Conservation (phyloP, 768 basidiomycete species). For the Tremella mesenterica region DNA sequence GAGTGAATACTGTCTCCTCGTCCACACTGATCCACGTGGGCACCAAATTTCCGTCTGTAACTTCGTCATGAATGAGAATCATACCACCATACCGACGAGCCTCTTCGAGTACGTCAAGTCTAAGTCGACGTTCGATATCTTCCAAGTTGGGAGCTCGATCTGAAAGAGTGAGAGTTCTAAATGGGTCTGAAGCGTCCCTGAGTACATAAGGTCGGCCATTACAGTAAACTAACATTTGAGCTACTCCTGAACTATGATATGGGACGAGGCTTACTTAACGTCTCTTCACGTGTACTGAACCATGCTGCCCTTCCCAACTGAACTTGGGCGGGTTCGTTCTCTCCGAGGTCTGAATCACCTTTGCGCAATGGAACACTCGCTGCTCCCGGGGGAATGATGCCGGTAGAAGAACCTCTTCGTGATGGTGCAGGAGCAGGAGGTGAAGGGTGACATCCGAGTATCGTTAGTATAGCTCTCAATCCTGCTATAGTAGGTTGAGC, state of each 20-base stretch:
- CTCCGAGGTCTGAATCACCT: no score
- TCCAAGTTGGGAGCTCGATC: constrained; percentile 93
- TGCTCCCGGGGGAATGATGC: neutral
- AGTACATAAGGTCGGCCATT: constrained; percentile 70
- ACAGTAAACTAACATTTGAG: constrained; percentile 25
- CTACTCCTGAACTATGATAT: neutral
- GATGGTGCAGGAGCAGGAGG: constrained; percentile 1
- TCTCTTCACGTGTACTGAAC: constrained; percentile 96
- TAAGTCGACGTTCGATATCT: constrained; percentile 73
- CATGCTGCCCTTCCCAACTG: constrained; percentile 51
- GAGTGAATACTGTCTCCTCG: constrained; percentile 69
- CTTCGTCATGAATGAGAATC: constrained; percentile 86
- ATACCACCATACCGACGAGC: constrained; percentile 76
- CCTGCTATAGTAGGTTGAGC: constrained; percentile 93
- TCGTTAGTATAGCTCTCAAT: constrained; percentile 75
- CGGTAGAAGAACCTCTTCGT: constrained; percentile 3
- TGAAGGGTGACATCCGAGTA: constrained; percentile 50
- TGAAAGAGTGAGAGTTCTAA: constrained; percentile 67
- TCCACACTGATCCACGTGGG: constrained; percentile 94
- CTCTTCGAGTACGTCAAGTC: constrained; percentile 83
- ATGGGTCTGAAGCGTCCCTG: constrained; percentile 74
- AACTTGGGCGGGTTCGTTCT: no score
- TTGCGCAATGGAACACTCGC: no score
- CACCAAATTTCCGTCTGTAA: constrained; percentile 65
- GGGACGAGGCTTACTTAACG: constrained; percentile 57